A percentile compares a stretch with the other conserved stretches of the same genome.
Evolutionary conservation across 192 early-diverging fungal species (phyloP).

Genomic region (Gryganskiella cystojenkinii): DNA sequence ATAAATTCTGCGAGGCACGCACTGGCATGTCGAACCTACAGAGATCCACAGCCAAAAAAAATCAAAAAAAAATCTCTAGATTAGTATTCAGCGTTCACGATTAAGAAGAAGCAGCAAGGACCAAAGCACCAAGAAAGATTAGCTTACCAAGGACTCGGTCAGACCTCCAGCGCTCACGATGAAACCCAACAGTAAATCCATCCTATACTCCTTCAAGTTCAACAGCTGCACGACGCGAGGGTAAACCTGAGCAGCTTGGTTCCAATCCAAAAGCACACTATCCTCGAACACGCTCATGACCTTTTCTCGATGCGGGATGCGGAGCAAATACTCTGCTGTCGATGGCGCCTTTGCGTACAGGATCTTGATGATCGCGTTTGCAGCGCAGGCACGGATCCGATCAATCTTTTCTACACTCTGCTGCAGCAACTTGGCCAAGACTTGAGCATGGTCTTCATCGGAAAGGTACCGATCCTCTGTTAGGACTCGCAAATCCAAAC

Average conservation of each 20-base stretch:
- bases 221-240: constrained; percentile 68
- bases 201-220: constrained; percentile 62
- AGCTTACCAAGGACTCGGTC: constrained; percentile 79
- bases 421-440: constrained; percentile 67
- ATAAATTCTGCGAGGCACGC: constrained; percentile 69
- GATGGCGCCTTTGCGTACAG: constrained; percentile 36
- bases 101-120: neutral
- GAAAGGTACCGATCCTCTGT: constrained; percentile 46
- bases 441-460: constrained; percentile 40
- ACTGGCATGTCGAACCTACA: constrained; percentile 75
- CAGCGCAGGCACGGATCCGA: constrained; percentile 79
- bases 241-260: constrained; percentile 70
- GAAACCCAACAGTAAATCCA: constrained; percentile 72
- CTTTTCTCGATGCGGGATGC: constrained; percentile 20
- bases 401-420: constrained; percentile 96
- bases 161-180: constrained; percentile 83
- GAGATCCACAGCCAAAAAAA: neutral
- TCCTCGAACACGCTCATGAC: constrained; percentile 18
- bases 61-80: neutral
- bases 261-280: constrained; percentile 67
- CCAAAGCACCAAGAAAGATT: neutral
- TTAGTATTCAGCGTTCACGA: neutral
- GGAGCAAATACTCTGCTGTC: constrained; percentile 19
- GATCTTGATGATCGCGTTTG: constrained; percentile 65
- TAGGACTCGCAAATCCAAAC: constrained; percentile 25